Conservation (phyloP, 148 eudicot species). For the Cornus suecica region DNA sequence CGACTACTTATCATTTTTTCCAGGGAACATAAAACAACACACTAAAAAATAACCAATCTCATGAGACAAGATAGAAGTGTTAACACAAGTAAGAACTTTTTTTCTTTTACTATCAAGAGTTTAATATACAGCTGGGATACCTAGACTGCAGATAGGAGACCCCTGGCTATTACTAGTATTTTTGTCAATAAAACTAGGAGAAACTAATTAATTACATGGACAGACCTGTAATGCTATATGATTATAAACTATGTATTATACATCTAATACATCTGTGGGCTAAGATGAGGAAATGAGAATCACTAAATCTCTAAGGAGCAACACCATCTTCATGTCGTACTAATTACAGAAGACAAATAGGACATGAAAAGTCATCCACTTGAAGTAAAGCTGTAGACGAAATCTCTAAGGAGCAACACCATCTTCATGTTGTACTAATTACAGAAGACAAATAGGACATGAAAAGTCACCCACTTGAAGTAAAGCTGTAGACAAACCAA, state of each 20-base stretch:
- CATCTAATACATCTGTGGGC: neutral
- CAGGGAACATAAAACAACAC: neutral
- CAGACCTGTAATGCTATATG: slow-evolving; percentile 7
- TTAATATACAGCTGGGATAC: slow-evolving; percentile 8
- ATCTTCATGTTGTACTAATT: neutral
- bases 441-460: neutral
- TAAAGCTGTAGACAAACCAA: neutral
- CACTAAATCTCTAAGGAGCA: neutral
- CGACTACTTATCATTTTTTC: too few relatives aligned
- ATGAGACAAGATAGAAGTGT: neutral
- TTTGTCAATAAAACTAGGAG: neutral
- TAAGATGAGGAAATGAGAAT: neutral
- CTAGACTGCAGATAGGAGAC: too few relatives aligned
- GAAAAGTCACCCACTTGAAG: neutral
- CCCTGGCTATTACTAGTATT: neutral
- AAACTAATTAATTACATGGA: slow-evolving; percentile 2
- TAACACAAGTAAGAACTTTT: neutral
- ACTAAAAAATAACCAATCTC: too few relatives aligned
- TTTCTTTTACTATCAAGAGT: neutral
- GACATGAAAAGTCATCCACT: neutral
- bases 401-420: neutral
- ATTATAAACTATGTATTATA: slow-evolving; percentile 3
- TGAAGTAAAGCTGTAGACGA: neutral
- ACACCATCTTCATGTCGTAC: neutral
- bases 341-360: neutral